phyloP scores from a whole-genome alignment of 2,329 filamentous ascomycete genomes.

The Biscogniauxia mediterranea region DNA sequence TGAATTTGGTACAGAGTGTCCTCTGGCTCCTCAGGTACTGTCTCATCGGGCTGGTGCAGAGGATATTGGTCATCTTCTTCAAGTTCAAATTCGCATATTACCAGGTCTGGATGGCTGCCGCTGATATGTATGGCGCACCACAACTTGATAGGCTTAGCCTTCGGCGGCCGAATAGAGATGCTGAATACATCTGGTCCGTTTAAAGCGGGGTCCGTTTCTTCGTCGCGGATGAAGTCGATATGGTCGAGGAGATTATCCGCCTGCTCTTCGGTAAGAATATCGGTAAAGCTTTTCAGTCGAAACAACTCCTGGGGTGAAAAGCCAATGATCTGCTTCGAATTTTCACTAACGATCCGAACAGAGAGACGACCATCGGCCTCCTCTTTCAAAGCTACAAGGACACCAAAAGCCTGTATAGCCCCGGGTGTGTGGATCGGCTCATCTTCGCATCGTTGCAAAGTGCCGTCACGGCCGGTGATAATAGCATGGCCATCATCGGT shows the following conservation, averaged over 20 bases:
- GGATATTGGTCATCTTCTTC: constrained; percentile 74
- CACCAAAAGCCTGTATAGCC: constrained; percentile 76
- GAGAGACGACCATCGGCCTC: constrained; percentile 64
- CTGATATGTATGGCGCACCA: constrained; percentile 88
- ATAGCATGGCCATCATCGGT: constrained; percentile 78
- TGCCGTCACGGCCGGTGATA: constrained; percentile 74
- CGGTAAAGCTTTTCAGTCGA: constrained; percentile 70
- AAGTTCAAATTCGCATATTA: constrained; percentile 86
- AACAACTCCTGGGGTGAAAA: constrained; percentile 78
- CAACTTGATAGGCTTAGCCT: constrained; percentile 60
- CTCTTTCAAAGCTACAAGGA: constrained; percentile 72
- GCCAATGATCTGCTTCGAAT: constrained; percentile 71
- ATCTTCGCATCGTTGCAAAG: constrained; percentile 79
- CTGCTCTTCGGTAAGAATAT: constrained; percentile 81
- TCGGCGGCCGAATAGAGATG: constrained; percentile 63
- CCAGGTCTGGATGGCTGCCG: constrained; percentile 62
- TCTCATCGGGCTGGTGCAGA: constrained; percentile 59
- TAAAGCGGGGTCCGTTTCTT: constrained; percentile 69
- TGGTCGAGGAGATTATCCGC: constrained; percentile 81
- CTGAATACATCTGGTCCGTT: constrained; percentile 88
- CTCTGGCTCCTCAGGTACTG: constrained; percentile 61
- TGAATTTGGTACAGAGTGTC: constrained; percentile 74
- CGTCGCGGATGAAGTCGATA: constrained; percentile 82
- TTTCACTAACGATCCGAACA: constrained; percentile 78
- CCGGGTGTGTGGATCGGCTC: constrained; percentile 88